Conservation (phyloP, 495 filamentous ascomycete species). For the Penicillium turbatum region DNA sequence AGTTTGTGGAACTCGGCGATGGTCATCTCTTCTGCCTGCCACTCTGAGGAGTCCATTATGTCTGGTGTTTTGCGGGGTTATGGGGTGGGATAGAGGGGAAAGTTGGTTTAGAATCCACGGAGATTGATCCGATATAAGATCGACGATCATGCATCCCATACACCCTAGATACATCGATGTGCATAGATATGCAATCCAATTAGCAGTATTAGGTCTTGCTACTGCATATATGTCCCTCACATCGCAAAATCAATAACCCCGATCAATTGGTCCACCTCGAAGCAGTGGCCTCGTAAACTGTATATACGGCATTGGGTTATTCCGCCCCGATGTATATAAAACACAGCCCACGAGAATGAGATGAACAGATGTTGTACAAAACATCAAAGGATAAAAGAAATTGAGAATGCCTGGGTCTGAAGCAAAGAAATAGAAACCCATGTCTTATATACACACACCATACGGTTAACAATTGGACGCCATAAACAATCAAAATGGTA, state of each 20-base stretch:
- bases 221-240: background rate
- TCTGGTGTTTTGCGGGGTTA: background rate
- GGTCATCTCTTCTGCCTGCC: constrained; percentile 42
- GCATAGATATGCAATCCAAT: background rate
- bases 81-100: background rate
- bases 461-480: constrained; percentile 4
- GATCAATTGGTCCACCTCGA: background rate
- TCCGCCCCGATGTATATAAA: constrained; percentile 1
- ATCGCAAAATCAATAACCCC: background rate
- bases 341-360: background rate
- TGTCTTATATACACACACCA: constrained; percentile 4
- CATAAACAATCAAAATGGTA: constrained; percentile 11
- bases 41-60: background rate
- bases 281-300: background rate
- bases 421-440: background rate
- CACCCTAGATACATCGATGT: no score
- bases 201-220: background rate
- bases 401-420: background rate
- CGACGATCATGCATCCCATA: background rate
- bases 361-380: background rate
- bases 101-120: background rate
- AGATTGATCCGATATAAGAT: background rate
- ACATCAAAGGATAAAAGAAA: background rate
- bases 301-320: background rate
- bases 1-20: constrained; percentile 50